Evolutionary conservation across 2,329 filamentous ascomycete species (phyloP).

Genomic region (Escovopsis sp.): DNA sequence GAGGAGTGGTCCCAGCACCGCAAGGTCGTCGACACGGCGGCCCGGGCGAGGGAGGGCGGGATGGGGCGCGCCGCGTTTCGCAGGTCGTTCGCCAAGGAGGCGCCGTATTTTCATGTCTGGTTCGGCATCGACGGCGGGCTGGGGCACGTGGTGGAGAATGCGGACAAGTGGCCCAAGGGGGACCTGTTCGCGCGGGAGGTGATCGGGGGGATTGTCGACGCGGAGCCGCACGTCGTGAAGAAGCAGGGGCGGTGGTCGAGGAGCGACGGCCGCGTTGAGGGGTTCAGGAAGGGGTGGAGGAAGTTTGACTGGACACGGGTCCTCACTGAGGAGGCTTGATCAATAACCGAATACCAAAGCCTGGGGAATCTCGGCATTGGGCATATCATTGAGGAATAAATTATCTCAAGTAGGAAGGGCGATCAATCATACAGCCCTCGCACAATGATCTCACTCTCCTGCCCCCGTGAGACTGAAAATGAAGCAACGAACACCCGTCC

Average conservation of each 20-base stretch:
- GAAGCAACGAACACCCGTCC: too few species aligned
- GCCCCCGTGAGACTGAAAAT: too few species aligned
- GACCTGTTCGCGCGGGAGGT: conserved; percentile 89
- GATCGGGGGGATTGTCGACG: conserved; percentile 80
- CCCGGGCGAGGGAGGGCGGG: conserved; percentile 41
- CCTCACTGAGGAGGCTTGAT: conserved; percentile 24
- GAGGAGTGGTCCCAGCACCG: conserved; percentile 94
- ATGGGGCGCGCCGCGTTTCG: conserved; percentile 72
- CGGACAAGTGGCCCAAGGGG: conserved; percentile 69
- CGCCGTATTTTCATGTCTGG: conserved; percentile 98
- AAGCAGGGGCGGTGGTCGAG: conserved; percentile 75
- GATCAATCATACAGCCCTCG: too few species aligned
- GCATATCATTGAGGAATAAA: too few species aligned
- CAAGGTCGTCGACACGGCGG: conserved; percentile 80
- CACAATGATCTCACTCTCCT: not conserved
- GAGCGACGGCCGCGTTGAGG: conserved; percentile 54
- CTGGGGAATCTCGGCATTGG: too few species aligned
- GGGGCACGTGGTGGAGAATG: conserved; percentile 83
- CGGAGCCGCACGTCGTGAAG: conserved; percentile 69
- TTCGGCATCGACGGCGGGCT: conserved; percentile 81
- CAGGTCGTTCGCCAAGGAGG: conserved; percentile 73
- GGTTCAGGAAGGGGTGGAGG: conserved; percentile 71
- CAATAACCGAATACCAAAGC: not conserved
- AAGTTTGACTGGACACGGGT: conserved; percentile 79
- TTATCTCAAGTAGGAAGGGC: too few species aligned